phyloP scores from a whole-genome alignment of 192 early-diverging fungal genomes.

The Diversispora epigaea region DNA sequence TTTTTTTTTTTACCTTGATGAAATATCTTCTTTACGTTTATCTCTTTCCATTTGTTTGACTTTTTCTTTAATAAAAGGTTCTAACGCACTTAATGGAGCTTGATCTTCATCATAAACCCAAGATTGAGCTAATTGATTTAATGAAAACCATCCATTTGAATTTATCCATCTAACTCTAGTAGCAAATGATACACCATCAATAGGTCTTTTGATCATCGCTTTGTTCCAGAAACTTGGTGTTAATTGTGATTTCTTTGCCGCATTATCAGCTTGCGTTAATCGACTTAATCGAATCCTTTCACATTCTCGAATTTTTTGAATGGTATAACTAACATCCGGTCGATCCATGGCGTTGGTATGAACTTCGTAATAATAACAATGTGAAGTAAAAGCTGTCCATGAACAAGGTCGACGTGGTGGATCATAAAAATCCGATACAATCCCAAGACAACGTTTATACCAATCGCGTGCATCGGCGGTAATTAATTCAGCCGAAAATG shows the following conservation, averaged over 20 bases:
- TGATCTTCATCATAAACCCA: constrained; percentile 30
- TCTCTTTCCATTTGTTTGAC: constrained; percentile 32
- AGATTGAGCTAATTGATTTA: constrained; percentile 33
- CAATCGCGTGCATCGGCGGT: constrained; percentile 4
- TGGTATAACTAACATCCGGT: constrained; percentile 5
- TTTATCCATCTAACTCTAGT: constrained; percentile 29
- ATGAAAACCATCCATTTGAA: constrained; percentile 28
- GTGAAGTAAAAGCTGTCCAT: constrained; percentile 7
- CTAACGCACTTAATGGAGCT: constrained; percentile 20
- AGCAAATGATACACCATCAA: constrained; percentile 17
- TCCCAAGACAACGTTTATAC: constrained; percentile 27
- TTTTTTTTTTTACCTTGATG: constrained; percentile 23
- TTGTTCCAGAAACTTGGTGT: constrained; percentile 24
- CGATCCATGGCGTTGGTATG: not conserved
- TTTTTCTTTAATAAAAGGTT: constrained; percentile 26
- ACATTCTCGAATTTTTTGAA: constrained; percentile 22
- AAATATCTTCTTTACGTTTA: constrained; percentile 32
- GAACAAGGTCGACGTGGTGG: constrained; percentile 27
- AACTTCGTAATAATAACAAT: constrained; percentile 26
- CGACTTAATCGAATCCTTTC: constrained; percentile 3
- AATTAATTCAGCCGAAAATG: constrained; percentile 18
- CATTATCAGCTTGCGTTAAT: constrained; percentile 8
- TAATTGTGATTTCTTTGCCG: constrained; percentile 13
- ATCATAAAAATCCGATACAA: constrained; percentile 24
- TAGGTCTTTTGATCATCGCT: constrained; percentile 22